Evolutionary conservation across 2,329 filamentous ascomycete genomes (phyloP).

Genomic region (Colletotrichum incanum): DNA sequence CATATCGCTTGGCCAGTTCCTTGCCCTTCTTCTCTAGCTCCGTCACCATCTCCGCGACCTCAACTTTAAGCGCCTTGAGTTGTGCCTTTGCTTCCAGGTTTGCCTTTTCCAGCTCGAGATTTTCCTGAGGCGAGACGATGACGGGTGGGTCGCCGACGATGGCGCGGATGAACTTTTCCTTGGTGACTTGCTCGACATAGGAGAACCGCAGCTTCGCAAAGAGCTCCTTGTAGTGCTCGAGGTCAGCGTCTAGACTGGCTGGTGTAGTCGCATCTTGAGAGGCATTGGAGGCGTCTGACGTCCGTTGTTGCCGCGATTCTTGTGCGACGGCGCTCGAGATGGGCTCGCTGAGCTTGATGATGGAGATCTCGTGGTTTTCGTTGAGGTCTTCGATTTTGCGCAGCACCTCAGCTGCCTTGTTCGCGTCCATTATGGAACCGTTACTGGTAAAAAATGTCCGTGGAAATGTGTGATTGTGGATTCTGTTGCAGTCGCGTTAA

Average conservation of each 20-base stretch:
- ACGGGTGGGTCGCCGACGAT: conserved; percentile 93
- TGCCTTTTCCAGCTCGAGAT: conserved; percentile 79
- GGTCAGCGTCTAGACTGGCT: conserved; percentile 84
- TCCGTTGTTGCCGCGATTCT: conserved; percentile 66
- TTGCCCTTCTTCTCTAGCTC: conserved; percentile 78
- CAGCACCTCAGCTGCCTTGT: conserved; percentile 60
- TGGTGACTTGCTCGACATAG: conserved; percentile 98
- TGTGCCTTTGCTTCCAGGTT: conserved; percentile 81
- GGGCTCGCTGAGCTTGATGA: conserved; percentile 83
- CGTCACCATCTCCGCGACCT: conserved; percentile 80
- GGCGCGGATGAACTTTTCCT: conserved; percentile 95
- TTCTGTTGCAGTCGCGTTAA: neutral
- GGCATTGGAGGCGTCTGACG: conserved; percentile 80
- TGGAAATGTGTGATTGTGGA: neutral
- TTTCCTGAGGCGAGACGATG: conserved; percentile 87
- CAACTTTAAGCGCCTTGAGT: conserved; percentile 84
- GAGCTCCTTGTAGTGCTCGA: conserved; percentile 92
- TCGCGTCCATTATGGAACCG: conserved; percentile 49
- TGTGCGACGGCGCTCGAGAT: conserved; percentile 70
- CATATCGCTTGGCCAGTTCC: conserved; percentile 70
- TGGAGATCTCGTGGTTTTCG: conserved; percentile 75
- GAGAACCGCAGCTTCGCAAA: conserved; percentile 97
- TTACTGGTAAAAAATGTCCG: neutral
- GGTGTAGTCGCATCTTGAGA: conserved; percentile 79
- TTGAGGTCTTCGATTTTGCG: conserved; percentile 69